A percentile compares a stretch with the other conserved stretches of the same genome.
Conservation (phyloP, 352 stramenopile species). For the Phytopythium cucurbitacearum region DNA sequence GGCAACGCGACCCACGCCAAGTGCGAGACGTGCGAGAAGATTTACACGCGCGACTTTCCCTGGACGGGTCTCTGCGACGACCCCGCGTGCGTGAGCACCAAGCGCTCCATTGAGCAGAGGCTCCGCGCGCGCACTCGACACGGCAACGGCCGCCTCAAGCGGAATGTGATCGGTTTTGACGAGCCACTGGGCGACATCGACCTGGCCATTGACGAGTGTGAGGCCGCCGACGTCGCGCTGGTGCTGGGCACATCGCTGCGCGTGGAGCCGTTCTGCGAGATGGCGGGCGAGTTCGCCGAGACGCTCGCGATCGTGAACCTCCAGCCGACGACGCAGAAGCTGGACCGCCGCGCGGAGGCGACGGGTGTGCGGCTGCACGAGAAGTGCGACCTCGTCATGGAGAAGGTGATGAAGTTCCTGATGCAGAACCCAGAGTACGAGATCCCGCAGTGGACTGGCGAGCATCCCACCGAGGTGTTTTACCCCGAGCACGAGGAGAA, state of each 20-base stretch:
- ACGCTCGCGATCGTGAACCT: conserved; percentile 77
- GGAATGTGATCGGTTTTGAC: conserved; percentile 81
- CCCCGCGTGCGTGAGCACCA: conserved; percentile 54
- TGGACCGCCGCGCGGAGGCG: conserved; percentile 60
- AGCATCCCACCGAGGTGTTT: conserved; percentile 59
- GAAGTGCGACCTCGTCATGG: conserved; percentile 75
- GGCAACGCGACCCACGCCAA: conserved; percentile 80
- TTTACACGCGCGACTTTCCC: conserved; percentile 71
- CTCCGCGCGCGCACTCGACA: conserved; percentile 64
- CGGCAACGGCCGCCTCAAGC: conserved; percentile 67
- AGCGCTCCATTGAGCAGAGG: conserved; percentile 53
- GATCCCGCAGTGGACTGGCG: conserved; percentile 53
- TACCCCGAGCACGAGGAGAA: conserved; percentile 66
- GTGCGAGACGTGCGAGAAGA: conserved; percentile 84
- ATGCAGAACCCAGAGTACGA: conserved; percentile 43
- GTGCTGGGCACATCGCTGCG: conserved; percentile 74
- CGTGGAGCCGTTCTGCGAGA: conserved; percentile 78
- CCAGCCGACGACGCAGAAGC: conserved; percentile 59
- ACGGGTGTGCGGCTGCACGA: conserved; percentile 68
- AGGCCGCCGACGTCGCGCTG: conserved; percentile 67
- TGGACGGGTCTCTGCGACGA: conserved; percentile 68
- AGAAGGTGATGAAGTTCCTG: conserved; percentile 68
- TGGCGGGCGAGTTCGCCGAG: conserved; percentile 72
- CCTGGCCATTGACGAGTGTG: conserved; percentile 72
- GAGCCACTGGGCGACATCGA: conserved; percentile 79